A percentile compares a stretch with the other conserved stretches of the same genome.
Conservation (phyloP, 1,284 basidiomycete species). For the Cryptococcus floricola region DNA sequence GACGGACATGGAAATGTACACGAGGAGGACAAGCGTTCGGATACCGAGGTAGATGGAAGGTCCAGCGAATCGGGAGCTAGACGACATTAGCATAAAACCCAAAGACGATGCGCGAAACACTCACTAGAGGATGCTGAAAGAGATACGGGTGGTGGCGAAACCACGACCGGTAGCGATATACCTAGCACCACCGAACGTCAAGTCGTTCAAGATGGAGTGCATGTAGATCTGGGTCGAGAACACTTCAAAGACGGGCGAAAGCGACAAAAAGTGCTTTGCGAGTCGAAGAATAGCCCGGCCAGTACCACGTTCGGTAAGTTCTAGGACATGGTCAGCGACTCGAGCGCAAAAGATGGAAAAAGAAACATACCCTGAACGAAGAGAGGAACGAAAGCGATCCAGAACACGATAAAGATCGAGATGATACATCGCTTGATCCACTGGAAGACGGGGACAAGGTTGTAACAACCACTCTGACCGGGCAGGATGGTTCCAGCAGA, state of each 20-base stretch:
- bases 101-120: background rate
- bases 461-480: constrained; percentile 82
- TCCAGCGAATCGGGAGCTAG: constrained; percentile 81
- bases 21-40: constrained; percentile 79
- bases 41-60: constrained; percentile 94
- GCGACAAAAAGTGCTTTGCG: constrained; percentile 83
- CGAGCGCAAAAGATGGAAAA: background rate
- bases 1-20: constrained; percentile 82
- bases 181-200: constrained; percentile 91
- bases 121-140: constrained; percentile 79
- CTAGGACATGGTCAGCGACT: constrained; percentile 49
- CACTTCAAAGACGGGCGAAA: constrained; percentile 92
- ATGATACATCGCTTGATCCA: constrained; percentile 95
- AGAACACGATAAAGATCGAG: constrained; percentile 93
- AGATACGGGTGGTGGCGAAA: constrained; percentile 88
- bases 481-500: constrained; percentile 64
- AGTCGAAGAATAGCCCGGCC: constrained; percentile 82
- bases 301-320: constrained; percentile 87
- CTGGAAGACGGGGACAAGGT: constrained; percentile 77
- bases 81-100: constrained; percentile 5
- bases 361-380: constrained; percentile 78
- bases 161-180: constrained; percentile 99
- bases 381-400: constrained; percentile 86
- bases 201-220: constrained; percentile 88
- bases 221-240: constrained; percentile 96